A percentile compares a stretch with the other conserved stretches of the same genome.
These are phyloP conservation scores for Passalora sequoiae DNA, from an alignment of 2,329 filamentous ascomycete species.

Conservation along the genomic window DNA sequence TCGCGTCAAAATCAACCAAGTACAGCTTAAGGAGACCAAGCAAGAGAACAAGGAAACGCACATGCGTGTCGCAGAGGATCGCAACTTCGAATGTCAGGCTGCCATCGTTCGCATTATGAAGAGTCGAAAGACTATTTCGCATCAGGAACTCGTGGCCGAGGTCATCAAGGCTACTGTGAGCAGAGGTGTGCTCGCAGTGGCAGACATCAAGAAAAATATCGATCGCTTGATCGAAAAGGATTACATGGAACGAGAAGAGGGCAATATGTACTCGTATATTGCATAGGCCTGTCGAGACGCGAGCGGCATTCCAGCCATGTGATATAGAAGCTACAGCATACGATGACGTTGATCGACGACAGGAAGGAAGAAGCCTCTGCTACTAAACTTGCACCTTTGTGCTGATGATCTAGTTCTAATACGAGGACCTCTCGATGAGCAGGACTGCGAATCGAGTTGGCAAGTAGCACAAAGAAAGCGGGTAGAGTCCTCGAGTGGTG, in stretches of 20 bases:
- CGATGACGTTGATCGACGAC: no score
- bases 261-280: constrained; percentile 49
- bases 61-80: constrained; percentile 78
- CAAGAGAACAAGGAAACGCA: constrained; percentile 94
- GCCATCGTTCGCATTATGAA: constrained; percentile 98
- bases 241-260: constrained; percentile 76
- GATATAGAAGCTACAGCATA: background rate
- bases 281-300: constrained; percentile 31
- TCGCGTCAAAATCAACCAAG: constrained; percentile 97
- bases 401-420: no score
- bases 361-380: no score
- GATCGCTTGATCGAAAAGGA: constrained; percentile 94
- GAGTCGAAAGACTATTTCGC: constrained; percentile 77
- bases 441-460: no score
- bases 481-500: no score
- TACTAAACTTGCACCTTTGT: no score
- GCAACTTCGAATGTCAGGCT: constrained; percentile 94
- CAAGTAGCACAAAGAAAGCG: no score
- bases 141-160: constrained; percentile 82
- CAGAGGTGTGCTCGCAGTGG: constrained; percentile 76
- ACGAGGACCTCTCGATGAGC: no score
- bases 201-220: constrained; percentile 94
- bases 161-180: constrained; percentile 87
- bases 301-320: background rate
- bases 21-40: constrained; percentile 92